Conservation (phyloP, 768 basidiomycete genomes). For the Leccinum variicolor region DNA sequence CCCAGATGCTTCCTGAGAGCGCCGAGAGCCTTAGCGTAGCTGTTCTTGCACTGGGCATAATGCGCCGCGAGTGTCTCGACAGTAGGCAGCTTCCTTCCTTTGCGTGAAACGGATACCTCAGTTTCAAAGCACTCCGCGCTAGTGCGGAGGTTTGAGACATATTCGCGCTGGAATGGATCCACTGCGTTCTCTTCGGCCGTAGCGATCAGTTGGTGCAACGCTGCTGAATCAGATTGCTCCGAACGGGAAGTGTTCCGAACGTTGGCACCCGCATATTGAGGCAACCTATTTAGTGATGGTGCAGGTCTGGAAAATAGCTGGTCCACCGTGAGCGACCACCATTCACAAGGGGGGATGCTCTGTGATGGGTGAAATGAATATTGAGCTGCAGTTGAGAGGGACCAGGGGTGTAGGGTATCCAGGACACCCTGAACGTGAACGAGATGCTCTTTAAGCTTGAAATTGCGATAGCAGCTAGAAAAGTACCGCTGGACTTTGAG, state of each 20-base stretch:
- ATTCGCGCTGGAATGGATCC: constrained; percentile 10
- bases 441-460: constrained; percentile 13
- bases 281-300: neutral
- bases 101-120: neutral
- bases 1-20: constrained; percentile 8
- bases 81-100: neutral
- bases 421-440: neutral
- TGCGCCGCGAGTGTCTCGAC: constrained; percentile 2
- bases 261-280: neutral
- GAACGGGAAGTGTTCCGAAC: neutral
- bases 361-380: neutral
- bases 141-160: constrained; percentile 11
- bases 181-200: neutral
- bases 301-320: neutral
- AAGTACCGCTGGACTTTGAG: constrained; percentile 4
- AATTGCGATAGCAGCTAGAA: constrained; percentile 15
- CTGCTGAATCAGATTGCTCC: neutral
- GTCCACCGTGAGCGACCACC: neutral
- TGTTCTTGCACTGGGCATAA: constrained; percentile 2
- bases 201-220: constrained; percentile 4
- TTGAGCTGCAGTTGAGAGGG: neutral
- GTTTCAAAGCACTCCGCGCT: constrained; percentile 15
- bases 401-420: neutral
- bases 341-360: neutral
- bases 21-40: neutral